These are phyloP conservation scores for Puccinia brachypodii DNA, from an alignment of 1,284 basidiomycete genomes.

Conservation along the genomic window DNA sequence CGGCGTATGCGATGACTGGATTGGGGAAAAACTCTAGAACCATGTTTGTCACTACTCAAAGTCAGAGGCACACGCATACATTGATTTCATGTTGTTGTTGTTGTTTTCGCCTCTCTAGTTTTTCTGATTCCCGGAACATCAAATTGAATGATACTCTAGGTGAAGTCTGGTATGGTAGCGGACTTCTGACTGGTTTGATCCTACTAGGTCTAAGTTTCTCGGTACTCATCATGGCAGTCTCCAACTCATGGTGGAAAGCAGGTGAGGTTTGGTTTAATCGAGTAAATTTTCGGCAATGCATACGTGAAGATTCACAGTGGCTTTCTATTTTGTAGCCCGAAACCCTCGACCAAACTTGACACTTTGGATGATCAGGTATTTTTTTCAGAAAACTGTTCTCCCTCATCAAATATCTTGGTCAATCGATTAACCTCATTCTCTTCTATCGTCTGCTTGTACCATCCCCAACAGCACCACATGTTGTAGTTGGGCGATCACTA, in stretches of 20 bases:
- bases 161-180: constrained; percentile 27
- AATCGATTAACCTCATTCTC: background rate
- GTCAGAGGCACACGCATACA: background rate
- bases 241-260: constrained; percentile 29
- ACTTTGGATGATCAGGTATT: constrained; percentile 40
- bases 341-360: constrained; percentile 3
- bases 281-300: background rate
- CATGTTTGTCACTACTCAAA: constrained; percentile 13
- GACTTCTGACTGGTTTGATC: constrained; percentile 16
- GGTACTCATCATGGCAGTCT: constrained; percentile 5
- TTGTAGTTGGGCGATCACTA: constrained; percentile 32
- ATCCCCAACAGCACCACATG: constrained; percentile 11
- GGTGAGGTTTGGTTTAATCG: background rate
- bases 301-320: background rate
- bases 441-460: background rate
- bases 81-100: background rate
- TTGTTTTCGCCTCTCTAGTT: background rate
- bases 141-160: constrained; percentile 25
- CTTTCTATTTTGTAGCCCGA: background rate
- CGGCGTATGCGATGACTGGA: constrained; percentile 10
- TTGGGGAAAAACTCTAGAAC: constrained; percentile 15
- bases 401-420: background rate
- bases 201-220: constrained; percentile 15
- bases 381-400: background rate
- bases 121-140: constrained; percentile 24